Evolutionary conservation across 2,329 filamentous ascomycete genomes (phyloP), one percentile per base, ranked within the genome.

Genomic region (Hypomyces perniciosus): DNA sequence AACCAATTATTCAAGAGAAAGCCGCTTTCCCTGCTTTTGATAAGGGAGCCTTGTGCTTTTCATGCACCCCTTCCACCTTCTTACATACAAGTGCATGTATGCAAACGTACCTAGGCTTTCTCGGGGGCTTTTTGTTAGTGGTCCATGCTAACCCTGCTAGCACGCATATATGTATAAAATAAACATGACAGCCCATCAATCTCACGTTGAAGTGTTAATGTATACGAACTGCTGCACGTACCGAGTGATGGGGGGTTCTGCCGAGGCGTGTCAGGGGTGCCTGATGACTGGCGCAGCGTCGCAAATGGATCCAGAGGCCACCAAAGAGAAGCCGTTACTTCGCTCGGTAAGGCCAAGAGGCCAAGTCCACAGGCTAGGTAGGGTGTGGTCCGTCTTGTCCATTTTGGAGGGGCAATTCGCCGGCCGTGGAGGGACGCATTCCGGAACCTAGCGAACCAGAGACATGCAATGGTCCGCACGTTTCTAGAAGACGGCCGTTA

Each of bases 401-500:
- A 50, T 50, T 41, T 45, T 47, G 48, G 46, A 44, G 41, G 43
- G 42, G 38, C 27, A 44, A 34, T 42, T 52, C 46, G 34, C 41
- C 44, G 50, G 50, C 50, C 44, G 37, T 34, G 40, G 53, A 47
- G 53, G 50, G 52, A 48, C 40, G 46, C 46, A 33, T 44, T 50
- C 50, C 50, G 50, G 50, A 52, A 52, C 44, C 44, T 48, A 52
- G 50, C 44, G 50, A 52, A 44, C 28, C 50, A 52, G 34, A 44
- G 35, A 39, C 47, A 44, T 20, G 20, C 20, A 20, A 20, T 20
- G 20, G 56, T 58, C 59, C 57, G 58, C 57, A 40, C 58, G 59
- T 63, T 67, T 66, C 64, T 65, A 66, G 64, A 67, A 66, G 55
- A 49, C 55, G 55, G 52, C 44, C 54, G 60, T 62, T 54, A 34